Evolutionary conservation across 495 filamentous ascomycete species (phyloP).

Genomic region (Aspergillus hancockii): DNA sequence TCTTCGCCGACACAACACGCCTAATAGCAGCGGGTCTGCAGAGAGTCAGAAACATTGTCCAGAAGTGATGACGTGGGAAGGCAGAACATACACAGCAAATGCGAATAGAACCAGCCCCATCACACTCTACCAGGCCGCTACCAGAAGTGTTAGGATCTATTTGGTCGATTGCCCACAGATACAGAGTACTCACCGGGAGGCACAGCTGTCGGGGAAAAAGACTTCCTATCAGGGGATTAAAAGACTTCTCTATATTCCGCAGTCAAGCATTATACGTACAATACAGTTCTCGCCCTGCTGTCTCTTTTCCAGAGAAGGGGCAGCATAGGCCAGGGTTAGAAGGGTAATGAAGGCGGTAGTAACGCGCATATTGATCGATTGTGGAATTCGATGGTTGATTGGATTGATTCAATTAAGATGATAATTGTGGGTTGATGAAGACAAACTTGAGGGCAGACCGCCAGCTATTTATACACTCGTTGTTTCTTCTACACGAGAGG

Average conservation of each 20-base stretch:
- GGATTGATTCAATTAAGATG: neutral
- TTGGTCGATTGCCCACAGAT: neutral
- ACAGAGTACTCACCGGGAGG: constrained; percentile 3
- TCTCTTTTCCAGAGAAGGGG: constrained; percentile 12
- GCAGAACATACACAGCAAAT: constrained; percentile 15
- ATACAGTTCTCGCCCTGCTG: constrained; percentile 16
- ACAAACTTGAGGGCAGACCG: neutral
- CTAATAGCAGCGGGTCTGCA: neutral
- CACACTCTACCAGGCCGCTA: constrained; percentile 15
- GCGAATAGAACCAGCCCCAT: constrained; percentile 8
- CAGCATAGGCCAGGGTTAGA: constrained; percentile 12
- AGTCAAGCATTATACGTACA: constrained; percentile 3
- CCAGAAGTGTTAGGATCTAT: constrained; percentile 6
- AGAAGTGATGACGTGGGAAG: neutral
- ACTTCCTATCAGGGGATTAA: constrained; percentile 4
- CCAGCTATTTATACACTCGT: constrained; percentile 7
- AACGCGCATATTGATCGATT: constrained; percentile 11
- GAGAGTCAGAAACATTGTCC: neutral
- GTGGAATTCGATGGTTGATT: neutral
- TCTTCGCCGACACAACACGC: neutral
- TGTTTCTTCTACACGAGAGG: neutral
- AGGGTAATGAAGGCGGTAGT: constrained; percentile 10
- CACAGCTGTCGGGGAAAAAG: constrained; percentile 8
- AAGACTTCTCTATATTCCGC: neutral
- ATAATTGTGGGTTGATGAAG: constrained; percentile 6